Evolutionary conservation across 2,329 filamentous ascomycete species (phyloP), one percentile per base, ranked within the genome.

Genomic region (Grosmannia clavigera): DNA sequence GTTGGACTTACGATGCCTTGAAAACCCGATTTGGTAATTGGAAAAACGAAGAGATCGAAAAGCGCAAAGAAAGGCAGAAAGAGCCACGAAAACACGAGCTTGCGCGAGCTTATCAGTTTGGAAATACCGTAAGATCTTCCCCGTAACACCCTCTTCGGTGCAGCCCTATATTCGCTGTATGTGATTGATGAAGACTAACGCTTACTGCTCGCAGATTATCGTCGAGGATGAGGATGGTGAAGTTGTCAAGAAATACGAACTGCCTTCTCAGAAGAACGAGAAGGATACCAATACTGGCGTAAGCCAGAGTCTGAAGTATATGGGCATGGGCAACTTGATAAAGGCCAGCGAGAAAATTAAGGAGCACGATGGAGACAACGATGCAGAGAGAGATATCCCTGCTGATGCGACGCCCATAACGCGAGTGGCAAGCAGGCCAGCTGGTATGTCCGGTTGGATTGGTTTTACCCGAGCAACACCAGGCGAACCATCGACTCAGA

Each of bases 211-310:
- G 22, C 14, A 58, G 75, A 90, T 95, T 64, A 92, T 95, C 69
- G 87, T 95, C 19, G 89, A 95, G 73, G 88, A 95, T 63, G 87
- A 88, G 70, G 66, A 92, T 66, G 89, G 89, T 52, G 90, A 95
- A 70, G 90, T 95, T 38, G 81, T 95, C 69, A 92, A 92, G 75
- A 85, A 88, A 60, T 92, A 91, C 68, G 85, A 92, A 64, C 80
- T 92, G 33, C 85, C 87, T 1, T 74, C 78, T 0, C 72, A 81
- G 31, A 82, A 78, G 63, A 63, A 65, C 0, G 75, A 76, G 19
- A 75, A 72, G 61, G 72, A 76, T 14, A 69, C 71, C 22, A 55
- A 35, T 7, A 73, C 72, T 52, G 63, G 73, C 22, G 68, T 80
- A 35, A 71, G 73, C 22, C 72, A 76, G 29, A 72, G 79, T 60